phyloP scores from a whole-genome alignment of 1,139 yeast species.

The Wickerhamomyces sp. region DNA sequence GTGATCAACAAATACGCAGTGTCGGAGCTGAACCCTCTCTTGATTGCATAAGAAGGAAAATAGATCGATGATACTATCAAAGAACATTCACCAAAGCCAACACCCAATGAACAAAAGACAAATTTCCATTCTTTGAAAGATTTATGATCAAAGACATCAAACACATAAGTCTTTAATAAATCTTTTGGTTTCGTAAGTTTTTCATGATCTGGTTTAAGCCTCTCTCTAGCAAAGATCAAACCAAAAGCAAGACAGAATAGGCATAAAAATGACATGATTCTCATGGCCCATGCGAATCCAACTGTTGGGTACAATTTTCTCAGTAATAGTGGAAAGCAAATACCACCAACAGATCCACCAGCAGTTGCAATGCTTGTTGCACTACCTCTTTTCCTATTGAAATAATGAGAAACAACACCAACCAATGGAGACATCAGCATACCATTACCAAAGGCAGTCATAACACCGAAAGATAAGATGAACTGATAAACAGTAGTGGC shows the following conservation, averaged over 20 bases:
- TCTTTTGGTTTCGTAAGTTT: slow-evolving; percentile 2
- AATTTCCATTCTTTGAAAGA: slow-evolving; percentile 37
- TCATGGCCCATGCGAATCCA: slow-evolving; percentile 55
- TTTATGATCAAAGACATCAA: slow-evolving; percentile 37
- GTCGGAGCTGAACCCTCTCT: slow-evolving; percentile 36
- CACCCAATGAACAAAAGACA: slow-evolving; percentile 35
- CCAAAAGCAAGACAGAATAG: slow-evolving; percentile 27
- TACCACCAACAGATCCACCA: slow-evolving; percentile 65
- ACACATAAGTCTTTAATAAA: slow-evolving; percentile 11
- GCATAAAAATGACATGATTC: slow-evolving; percentile 43
- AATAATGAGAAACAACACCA: slow-evolving; percentile 59
- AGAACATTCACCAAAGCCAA: slow-evolving; percentile 36
- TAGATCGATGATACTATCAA: slow-evolving; percentile 41
- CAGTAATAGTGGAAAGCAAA: slow-evolving; percentile 52
- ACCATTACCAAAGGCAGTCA: slow-evolving; percentile 53
- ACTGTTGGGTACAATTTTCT: slow-evolving; percentile 41
- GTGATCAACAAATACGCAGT: slow-evolving; percentile 43
- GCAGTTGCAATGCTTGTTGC: slow-evolving; percentile 57
- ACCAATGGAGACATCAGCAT: slow-evolving; percentile 42
- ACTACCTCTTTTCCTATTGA: slow-evolving; percentile 48
- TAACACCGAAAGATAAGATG: slow-evolving; percentile 47
- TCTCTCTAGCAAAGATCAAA: slow-evolving; percentile 22
- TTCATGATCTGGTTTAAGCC: slow-evolving; percentile 7
- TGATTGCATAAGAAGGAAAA: slow-evolving; percentile 45
- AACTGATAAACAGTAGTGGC: slow-evolving; percentile 50